Base-by-base conservation (phyloP, 2,329 filamentous ascomycete species). In the Penicillium sp. region DNA sequence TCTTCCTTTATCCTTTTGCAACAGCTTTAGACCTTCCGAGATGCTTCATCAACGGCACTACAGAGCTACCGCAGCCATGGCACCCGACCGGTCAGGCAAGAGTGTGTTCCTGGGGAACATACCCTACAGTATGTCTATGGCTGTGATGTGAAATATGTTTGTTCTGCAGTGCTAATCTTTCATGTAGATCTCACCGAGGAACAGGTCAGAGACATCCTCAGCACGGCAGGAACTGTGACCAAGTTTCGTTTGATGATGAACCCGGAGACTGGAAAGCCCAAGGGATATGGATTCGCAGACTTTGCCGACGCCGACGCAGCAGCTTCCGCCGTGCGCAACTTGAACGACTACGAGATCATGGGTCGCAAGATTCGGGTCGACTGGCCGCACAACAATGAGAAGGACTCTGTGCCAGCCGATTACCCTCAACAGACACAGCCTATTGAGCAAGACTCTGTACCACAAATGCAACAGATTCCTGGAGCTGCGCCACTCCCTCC, bases 261-360 rank as follows among this genome's bases (percentile, higher is more conserved):
- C 81, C 91, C 93, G 57, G 94, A 98, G 73, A 97, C 93, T 2
- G 93, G 94, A 45, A 89, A 92, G 60, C 93, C 95, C 0, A 98
- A 97, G 78, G 95, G 95, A 19, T 99, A 97, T 76, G 95, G 95
- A 38, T 99, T 98, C 72, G 91, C 93, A 73, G 94, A 98, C 76
- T 99, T 96, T 75, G 91, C 92, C 59, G 95, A 98, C 74, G 89
- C 91, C 62, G 94, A 96, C 86, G 85, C 93, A 28, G 95, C 95
- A 35, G 92, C 94, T 40, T 96, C 93, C 2, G 95, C 95, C 2
- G 94, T 98, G 53, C 90, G 94, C 70, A 98, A 99, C 75, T 83
- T 98, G 56, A 97, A 98, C 81, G 93, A 97, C 77, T 89, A 92
- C 80, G 94, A 98, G 76, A 89, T 97, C 74, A 96, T 97, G 89